A percentile compares a stretch with the other conserved stretches of the same genome.
Conservation (phyloP, 208 protist species). For the Herpetomonas tarakana region DNA sequence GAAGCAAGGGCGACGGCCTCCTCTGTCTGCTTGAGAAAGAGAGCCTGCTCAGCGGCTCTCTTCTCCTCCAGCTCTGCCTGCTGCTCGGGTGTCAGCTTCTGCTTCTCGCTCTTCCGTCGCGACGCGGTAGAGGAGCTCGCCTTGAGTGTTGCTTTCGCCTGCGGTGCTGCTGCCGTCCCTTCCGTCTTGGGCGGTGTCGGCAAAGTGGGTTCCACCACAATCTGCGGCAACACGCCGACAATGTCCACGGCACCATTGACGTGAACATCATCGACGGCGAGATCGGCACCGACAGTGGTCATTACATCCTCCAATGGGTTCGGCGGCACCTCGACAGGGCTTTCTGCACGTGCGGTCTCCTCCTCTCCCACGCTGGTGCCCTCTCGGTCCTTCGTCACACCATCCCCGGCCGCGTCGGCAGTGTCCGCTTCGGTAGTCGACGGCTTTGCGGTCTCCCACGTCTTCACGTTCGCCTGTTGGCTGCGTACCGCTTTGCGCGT, state of each 20-base stretch:
- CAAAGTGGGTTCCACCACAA: constrained; percentile 67
- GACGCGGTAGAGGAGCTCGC: constrained; percentile 11
- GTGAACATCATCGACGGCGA: constrained; percentile 41
- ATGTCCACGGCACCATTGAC: constrained; percentile 43
- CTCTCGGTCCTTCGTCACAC: too few relatives aligned
- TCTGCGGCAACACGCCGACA: constrained; percentile 51
- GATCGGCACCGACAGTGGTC: constrained; percentile 30
- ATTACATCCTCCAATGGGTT: constrained; percentile 10
- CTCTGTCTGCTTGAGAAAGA: constrained; percentile 60
- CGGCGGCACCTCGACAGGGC: constrained; percentile 1
- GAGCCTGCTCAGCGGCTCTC: constrained; percentile 49
- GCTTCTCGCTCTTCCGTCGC: constrained; percentile 29
- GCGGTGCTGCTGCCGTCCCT: constrained; percentile 12
- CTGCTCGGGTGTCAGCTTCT: constrained; percentile 61
- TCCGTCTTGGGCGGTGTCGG: constrained; percentile 29
- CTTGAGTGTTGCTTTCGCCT: constrained; percentile 4
- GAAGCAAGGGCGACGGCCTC: constrained; percentile 50
- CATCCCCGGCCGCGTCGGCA: too few relatives aligned
- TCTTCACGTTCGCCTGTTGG: constrained; percentile 12
- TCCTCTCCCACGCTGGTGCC: neutral
- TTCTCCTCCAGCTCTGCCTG: constrained; percentile 60
- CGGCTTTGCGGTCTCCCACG: neutral
- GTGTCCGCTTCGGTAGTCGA: neutral
- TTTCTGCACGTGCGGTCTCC: neutral
- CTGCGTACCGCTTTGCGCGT: constrained; percentile 18